Base-by-base conservation (phyloP, 2,329 filamentous ascomycete species). In the Phoma herbarum region DNA sequence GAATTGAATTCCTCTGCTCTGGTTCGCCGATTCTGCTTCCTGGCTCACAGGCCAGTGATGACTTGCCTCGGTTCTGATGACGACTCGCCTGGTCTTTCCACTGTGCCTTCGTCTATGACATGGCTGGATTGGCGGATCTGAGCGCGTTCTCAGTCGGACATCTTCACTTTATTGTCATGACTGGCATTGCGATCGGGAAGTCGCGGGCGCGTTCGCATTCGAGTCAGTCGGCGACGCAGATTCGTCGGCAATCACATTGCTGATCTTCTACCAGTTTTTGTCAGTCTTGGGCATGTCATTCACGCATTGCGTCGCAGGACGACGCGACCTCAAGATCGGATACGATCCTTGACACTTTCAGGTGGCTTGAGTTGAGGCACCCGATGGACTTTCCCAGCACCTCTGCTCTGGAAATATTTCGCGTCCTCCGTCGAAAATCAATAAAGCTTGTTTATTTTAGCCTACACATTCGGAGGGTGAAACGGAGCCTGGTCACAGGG, bases 371-470 rank as follows among this genome's bases (percentile, higher is more conserved):
- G 23, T 42, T 50, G 39, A 52, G 48, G 47, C 53, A 53, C 57
- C 52, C 43, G 52, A 61, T 51, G 56, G 49, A 28, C 44, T 59
- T 64, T 59, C 50, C 61, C 59, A 63, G 54, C 55, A 58, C 62
- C 62, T 60, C 42, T 59, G 43, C 51, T 53, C 47, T 61, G 64
- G 64, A 56, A 59, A 61, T 48, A 45, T 12, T 46, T 56, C 52
- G 59, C 47, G 45, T 58, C 56, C 46, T 61, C 54, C 39, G 59
- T 43, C 56, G 52, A 64, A 28, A 71, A 67, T 70, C 67, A 54
- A 71, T 71, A 71, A 71, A 70, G 67, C 68, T 71, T 71, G 65
- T 67, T 66, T 64, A 39, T 48, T 60, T 60, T 70, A 63, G 65
- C 63, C 46, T 60, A 62, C 54, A 62, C 33, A 52, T 41, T 45